Percentiles rank a stretch among this genome's conserved stretches.
Conservation (phyloP, 2,329 filamentous ascomycete species). For the Colletotrichum karsti region DNA sequence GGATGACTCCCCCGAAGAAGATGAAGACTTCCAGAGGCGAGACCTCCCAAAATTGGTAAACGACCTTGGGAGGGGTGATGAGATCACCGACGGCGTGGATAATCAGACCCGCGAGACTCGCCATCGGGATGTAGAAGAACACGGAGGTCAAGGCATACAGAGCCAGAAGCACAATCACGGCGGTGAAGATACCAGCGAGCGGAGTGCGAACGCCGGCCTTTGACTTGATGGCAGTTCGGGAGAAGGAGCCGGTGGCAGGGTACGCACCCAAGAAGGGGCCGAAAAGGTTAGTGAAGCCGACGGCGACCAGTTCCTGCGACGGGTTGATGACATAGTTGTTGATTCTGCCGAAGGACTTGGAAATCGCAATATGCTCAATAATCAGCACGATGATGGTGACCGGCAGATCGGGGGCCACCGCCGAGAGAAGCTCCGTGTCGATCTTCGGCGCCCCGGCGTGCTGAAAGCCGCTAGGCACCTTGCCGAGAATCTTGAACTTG, state of each 20-base stretch:
- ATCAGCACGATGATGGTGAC: slow-evolving; percentile 81
- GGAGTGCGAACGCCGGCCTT: slow-evolving; percentile 86
- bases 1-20: slow-evolving; percentile 76
- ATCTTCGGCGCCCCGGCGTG: slow-evolving; percentile 73
- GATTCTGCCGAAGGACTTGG: slow-evolving; percentile 82
- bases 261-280: slow-evolving; percentile 76
- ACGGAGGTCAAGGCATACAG: slow-evolving; percentile 81
- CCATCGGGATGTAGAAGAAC: slow-evolving; percentile 83
- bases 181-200: slow-evolving; percentile 81
- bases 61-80: slow-evolving; percentile 75
- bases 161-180: slow-evolving; percentile 77
- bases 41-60: slow-evolving; percentile 82
- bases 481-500: slow-evolving; percentile 70
- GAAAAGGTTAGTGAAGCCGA: slow-evolving; percentile 79
- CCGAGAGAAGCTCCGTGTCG: slow-evolving; percentile 65
- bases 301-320: slow-evolving; percentile 81
- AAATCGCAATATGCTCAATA: slow-evolving; percentile 86
- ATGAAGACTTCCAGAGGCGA: slow-evolving; percentile 79
- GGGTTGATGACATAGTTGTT: slow-evolving; percentile 84
- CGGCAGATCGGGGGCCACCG: slow-evolving; percentile 73
- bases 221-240: slow-evolving; percentile 82
- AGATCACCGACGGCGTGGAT: slow-evolving; percentile 85
- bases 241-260: slow-evolving; percentile 56
- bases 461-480: slow-evolving; percentile 78
- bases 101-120: slow-evolving; percentile 77